A percentile compares a stretch with the other conserved stretches of the same genome.
These are phyloP conservation scores for Medicago ruthenica DNA, from an alignment of 306 rosid genomes.

Conservation along the genomic window DNA sequence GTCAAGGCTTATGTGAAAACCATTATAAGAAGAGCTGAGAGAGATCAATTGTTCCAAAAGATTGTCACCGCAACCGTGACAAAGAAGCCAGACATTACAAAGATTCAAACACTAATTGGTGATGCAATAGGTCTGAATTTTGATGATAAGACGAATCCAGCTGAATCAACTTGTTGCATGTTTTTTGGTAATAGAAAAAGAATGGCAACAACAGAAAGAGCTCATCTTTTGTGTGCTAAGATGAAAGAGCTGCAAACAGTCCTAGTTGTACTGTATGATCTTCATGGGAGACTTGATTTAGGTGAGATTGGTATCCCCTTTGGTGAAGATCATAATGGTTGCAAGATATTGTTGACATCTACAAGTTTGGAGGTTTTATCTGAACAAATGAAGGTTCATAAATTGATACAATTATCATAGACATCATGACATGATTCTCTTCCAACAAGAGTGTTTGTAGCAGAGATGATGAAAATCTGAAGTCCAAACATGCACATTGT, in stretches of 20 bases:
- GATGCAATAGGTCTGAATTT: not conserved
- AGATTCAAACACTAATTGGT: no score
- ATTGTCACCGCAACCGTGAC: no score
- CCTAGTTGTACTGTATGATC: conserved; percentile 4
- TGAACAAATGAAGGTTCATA: not conserved
- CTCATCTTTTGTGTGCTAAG: not conserved
- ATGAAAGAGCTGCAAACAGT: conserved; percentile 22
- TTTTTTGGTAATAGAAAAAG: not conserved
- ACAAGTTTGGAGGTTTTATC: not conserved
- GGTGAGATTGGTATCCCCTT: conserved; percentile 5
- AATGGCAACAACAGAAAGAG: not conserved
- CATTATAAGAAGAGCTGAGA: no score
- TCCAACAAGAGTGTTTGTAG: not conserved
- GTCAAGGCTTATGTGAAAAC: no score
- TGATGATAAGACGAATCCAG: not conserved
- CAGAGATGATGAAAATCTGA: not conserved
- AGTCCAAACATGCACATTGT: not conserved
- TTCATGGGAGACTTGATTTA: not conserved
- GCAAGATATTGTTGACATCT: conserved; percentile 4
- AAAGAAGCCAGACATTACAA: no score
- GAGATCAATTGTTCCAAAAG: no score
- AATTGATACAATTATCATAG: not conserved
- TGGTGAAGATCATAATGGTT: conserved; percentile 16
- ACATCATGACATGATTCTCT: not conserved
- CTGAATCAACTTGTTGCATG: not conserved